Evolutionary conservation across 2,329 filamentous ascomycete genomes (phyloP).

Genomic region (Claviceps pazoutovae): DNA sequence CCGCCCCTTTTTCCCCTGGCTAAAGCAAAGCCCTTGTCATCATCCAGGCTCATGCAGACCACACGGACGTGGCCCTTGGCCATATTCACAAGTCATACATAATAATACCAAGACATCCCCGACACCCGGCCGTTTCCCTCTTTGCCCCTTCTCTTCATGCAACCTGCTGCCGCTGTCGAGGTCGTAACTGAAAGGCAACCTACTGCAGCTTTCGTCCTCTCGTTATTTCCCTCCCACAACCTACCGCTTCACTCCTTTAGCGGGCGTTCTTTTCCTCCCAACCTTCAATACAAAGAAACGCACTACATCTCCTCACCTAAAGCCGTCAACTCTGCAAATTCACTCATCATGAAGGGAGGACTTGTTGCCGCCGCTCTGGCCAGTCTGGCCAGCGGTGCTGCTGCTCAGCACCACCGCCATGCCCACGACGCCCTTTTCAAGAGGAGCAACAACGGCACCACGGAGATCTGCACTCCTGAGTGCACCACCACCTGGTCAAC

Average conservation of each 20-base stretch:
- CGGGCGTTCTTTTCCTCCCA: constrained; percentile 55
- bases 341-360: constrained; percentile 58
- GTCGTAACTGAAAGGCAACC: constrained; percentile 33
- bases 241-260: constrained; percentile 79
- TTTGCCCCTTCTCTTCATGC: constrained; percentile 24
- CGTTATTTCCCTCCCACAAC: constrained; percentile 28
- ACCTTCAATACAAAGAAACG: neutral
- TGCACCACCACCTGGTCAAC: constrained; percentile 67
- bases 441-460: constrained; percentile 29
- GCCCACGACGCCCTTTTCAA: constrained; percentile 47
- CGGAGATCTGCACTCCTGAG: constrained; percentile 39
- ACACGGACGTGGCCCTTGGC: neutral
- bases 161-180: constrained; percentile 29
- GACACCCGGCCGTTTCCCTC: constrained; percentile 9
- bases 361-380: constrained; percentile 51
- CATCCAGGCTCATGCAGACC: neutral
- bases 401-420: constrained; percentile 46
- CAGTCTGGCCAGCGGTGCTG: constrained; percentile 42
- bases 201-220: constrained; percentile 34
- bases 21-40: neutral
- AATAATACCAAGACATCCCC: constrained; percentile 25
- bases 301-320: neutral
- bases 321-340: constrained; percentile 10
- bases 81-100: constrained; percentile 13
- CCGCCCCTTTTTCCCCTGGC: too few relatives aligned